Conservation (phyloP, 139 green algal genomes). For the Volvox reticuliferus region DNA sequence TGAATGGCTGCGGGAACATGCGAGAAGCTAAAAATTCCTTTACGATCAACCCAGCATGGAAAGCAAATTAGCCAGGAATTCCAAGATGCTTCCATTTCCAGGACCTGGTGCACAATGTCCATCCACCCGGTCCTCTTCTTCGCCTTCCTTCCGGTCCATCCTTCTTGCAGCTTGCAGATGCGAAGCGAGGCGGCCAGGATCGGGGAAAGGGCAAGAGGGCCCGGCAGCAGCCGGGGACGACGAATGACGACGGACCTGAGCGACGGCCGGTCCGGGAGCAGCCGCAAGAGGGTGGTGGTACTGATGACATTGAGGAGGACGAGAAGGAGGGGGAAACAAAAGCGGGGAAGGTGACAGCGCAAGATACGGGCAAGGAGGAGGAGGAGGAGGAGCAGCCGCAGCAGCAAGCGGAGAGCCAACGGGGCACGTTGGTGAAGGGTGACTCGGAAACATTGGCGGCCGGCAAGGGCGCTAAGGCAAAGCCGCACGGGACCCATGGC, state of each 20-base stretch:
- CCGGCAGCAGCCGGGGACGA: background rate
- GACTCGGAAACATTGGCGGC: too few species aligned
- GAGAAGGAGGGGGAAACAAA: background rate
- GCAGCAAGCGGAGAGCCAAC: too few species aligned
- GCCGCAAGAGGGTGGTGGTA: background rate
- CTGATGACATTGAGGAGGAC: background rate
- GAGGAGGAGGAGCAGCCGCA: background rate
- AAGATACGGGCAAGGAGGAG: background rate
- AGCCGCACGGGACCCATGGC: too few species aligned
- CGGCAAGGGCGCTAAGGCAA: too few species aligned
- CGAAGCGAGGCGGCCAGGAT: background rate
- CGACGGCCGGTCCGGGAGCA: background rate
- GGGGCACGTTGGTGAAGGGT: too few species aligned
- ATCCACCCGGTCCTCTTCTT: background rate
- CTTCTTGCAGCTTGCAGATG: background rate
- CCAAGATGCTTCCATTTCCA: background rate
- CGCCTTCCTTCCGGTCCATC: background rate
- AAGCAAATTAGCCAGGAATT: background rate
- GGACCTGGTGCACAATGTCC: background rate
- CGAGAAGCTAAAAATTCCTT: background rate
- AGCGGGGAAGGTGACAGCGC: too few species aligned
- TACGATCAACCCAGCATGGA: background rate
- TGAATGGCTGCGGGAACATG: background rate
- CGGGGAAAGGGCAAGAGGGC: background rate
- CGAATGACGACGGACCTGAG: background rate